A percentile compares a stretch with the other conserved stretches of the same genome.
These are phyloP conservation scores for Coemansia erecta DNA, from an alignment of 192 early-diverging fungal genomes.

Conservation along the genomic window DNA sequence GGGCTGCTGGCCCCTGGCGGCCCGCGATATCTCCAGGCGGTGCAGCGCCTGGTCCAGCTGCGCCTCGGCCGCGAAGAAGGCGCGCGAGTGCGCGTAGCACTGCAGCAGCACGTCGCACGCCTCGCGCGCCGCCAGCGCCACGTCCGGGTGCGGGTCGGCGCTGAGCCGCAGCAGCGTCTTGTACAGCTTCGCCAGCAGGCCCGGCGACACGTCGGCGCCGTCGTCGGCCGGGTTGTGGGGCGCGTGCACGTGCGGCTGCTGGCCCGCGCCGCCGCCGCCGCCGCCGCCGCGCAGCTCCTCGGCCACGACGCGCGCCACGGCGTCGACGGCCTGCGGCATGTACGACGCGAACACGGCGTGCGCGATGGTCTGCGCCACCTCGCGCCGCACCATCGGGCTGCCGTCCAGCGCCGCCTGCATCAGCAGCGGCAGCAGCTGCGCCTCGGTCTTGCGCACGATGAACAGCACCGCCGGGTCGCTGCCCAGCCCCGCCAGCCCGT, in stretches of 20 bases:
- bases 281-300: constrained; percentile 44
- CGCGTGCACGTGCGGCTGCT: constrained; percentile 5
- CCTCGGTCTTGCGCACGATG: constrained; percentile 68
- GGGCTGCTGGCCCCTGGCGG: constrained; percentile 30
- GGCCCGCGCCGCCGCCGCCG: not conserved
- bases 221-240: constrained; percentile 12
- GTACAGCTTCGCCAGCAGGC: constrained; percentile 63
- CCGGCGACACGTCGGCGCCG: constrained; percentile 26
- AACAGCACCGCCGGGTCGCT: constrained; percentile 64
- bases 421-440: constrained; percentile 61
- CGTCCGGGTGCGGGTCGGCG: constrained; percentile 78
- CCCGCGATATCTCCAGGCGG: constrained; percentile 33
- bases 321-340: constrained; percentile 59
- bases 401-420: constrained; percentile 70
- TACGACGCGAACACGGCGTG: constrained; percentile 69
- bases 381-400: constrained; percentile 85
- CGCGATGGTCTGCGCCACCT: constrained; percentile 78
- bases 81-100: constrained; percentile 45
- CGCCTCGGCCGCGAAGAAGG: constrained; percentile 29
- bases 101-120: constrained; percentile 69
- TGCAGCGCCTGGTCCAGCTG: constrained; percentile 43
- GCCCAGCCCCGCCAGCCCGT: constrained; percentile 59
- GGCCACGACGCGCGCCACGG: constrained; percentile 57
- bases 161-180: constrained; percentile 81
- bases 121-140: constrained; percentile 63